These are phyloP conservation scores for Artemisia annua DNA, from an alignment of 129 eudicot species.

Conservation along the genomic window DNA sequence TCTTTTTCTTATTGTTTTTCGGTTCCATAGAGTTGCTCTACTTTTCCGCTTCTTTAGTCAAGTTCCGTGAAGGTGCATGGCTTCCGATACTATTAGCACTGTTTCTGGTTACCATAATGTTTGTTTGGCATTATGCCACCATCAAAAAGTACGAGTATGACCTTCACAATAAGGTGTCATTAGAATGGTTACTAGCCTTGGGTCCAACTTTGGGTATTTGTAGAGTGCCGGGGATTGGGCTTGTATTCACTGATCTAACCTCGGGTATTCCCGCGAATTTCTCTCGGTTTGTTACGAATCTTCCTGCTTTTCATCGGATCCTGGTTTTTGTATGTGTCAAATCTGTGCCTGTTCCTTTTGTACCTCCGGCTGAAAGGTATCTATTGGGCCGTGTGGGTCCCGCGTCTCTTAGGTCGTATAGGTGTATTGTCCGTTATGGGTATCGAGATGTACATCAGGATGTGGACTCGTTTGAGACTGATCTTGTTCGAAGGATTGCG, in stretches of 20 bases:
- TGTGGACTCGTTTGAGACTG: constrained; percentile 76
- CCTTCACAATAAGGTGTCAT: constrained; percentile 88
- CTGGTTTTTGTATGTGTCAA: constrained; percentile 81
- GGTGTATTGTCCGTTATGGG: constrained; percentile 90
- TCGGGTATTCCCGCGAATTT: constrained; percentile 91
- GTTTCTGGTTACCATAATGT: constrained; percentile 76
- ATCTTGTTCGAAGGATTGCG: constrained; percentile 58
- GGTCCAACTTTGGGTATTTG: constrained; percentile 93
- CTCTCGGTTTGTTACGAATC: constrained; percentile 88
- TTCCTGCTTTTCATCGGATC: constrained; percentile 85
- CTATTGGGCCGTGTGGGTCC: constrained; percentile 89
- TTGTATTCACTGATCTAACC: constrained; percentile 79
- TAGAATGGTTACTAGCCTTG: constrained; percentile 90
- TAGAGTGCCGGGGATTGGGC: constrained; percentile 87
- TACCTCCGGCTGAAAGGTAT: constrained; percentile 77
- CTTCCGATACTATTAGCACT: constrained; percentile 87
- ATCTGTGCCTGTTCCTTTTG: constrained; percentile 81
- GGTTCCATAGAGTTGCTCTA: constrained; percentile 82
- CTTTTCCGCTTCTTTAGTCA: constrained; percentile 85
- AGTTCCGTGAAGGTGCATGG: constrained; percentile 91
- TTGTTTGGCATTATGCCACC: constrained; percentile 87
- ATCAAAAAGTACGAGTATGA: constrained; percentile 78
- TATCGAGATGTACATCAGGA: constrained; percentile 93
- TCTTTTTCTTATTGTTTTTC: constrained; percentile 67
- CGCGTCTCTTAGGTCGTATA: constrained; percentile 62